Evolutionary conservation across 192 early-diverging fungal species (phyloP), one percentile per base, ranked within the genome.

Genomic region (Mortierella antarctica): DNA sequence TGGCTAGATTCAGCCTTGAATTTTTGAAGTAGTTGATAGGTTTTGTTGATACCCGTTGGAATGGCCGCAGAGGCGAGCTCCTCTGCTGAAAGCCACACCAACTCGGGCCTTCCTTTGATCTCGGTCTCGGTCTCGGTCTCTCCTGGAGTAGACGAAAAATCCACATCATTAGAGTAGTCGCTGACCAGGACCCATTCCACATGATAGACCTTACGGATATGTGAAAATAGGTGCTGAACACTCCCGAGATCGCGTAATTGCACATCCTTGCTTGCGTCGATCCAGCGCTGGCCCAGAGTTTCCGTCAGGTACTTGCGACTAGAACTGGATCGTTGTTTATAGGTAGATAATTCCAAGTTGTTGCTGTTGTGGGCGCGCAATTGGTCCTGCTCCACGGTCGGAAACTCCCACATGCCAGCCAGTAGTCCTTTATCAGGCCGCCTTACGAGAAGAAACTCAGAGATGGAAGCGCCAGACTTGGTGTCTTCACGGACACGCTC

Each of bases 381-480:
- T 58, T 81, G 84, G 49, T 70, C 57, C 13, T 83, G 72, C 21
- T 86, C 86, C 2, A 85, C 67, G 1, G 74, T 74, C 7, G 91
- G 90, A 67, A 93, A 94, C 73, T 94, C 92, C 93, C 93, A 94
- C 41, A 94, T 84, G 7, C 92, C 92, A 40, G 92, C 92, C 15
- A 94, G 55, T 42, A 94, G 73, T 5, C 93, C 89, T 57, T 82
- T 86, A 20, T 84, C 73, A 46, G 89, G 88, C 41, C 89, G 70
- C 68, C 88, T 85, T n/a, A 86, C 75, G 48, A 92, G 68, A 62
- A 92, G 62, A 84, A 80, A 89, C 52, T 71, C 67, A 55, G 86
- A 84, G 5, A 52, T 62, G 13, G 66, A 17, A 6, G 59, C 52
- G 9, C 73, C 73, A 0, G 51, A 60, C 0, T 80, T 54, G 0